Evolutionary conservation across 2,329 filamentous ascomycete genomes (phyloP).

Genomic region (Fusarium tricinctum): DNA sequence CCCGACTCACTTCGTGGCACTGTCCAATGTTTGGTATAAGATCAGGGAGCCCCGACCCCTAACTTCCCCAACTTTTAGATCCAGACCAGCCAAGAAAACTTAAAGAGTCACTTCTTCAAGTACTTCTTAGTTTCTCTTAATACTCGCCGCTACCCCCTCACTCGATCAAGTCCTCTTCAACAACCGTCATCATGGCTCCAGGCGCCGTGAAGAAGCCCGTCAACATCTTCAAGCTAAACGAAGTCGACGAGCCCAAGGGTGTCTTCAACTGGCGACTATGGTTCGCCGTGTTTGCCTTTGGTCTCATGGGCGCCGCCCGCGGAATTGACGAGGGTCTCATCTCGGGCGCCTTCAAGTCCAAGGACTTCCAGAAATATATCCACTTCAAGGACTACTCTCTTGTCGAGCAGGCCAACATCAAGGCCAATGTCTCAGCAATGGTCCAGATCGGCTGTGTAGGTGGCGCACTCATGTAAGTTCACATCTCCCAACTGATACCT

Average conservation of each 20-base stretch:
- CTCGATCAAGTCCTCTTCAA: not conserved
- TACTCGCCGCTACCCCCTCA: not conserved
- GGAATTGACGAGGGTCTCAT: slow-evolving; percentile 27
- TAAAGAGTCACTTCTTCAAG: not conserved
- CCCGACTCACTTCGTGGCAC: not conserved
- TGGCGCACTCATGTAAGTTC: slow-evolving; percentile 20
- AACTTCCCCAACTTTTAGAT: slow-evolving; percentile 20
- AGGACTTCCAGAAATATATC: slow-evolving; percentile 24
- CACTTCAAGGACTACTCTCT: slow-evolving; percentile 13
- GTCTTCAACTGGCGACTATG: slow-evolving; percentile 32
- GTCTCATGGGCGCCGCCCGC: slow-evolving; percentile 21
- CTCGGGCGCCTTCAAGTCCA: slow-evolving; percentile 27
- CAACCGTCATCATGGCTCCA: slow-evolving; percentile 17
- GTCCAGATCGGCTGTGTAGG: slow-evolving; percentile 30
- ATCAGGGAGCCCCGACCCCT: slow-evolving; percentile 15
- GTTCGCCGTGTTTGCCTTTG: slow-evolving; percentile 30
- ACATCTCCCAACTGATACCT: not conserved
- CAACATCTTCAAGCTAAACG: slow-evolving; percentile 28
- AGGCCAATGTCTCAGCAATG: slow-evolving; percentile 31
- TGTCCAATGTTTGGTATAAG: slow-evolving; percentile 12
- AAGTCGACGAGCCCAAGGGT: slow-evolving; percentile 21
- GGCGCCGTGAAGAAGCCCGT: slow-evolving; percentile 27
- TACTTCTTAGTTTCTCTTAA: not conserved
- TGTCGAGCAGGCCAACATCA: slow-evolving; percentile 26
- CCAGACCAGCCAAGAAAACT: slow-evolving; percentile 5